phyloP scores from a whole-genome alignment of 1,284 basidiomycete species.

The Cryptococcus neoformans region DNA sequence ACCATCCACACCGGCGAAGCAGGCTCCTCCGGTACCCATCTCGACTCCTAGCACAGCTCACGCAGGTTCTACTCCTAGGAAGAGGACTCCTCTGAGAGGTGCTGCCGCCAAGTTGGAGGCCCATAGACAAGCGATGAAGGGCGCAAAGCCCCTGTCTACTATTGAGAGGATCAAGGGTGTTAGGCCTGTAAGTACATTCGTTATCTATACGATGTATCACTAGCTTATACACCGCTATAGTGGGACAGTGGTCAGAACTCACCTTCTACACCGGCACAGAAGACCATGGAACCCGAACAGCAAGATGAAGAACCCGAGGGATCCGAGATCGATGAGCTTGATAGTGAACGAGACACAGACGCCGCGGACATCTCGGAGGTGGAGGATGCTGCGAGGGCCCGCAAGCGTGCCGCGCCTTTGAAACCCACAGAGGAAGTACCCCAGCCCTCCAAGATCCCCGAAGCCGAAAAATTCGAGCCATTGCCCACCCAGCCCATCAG shows the following conservation, averaged over 20 bases:
- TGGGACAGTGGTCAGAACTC: slow-evolving; percentile 4
- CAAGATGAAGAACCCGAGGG: background rate
- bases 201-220: background rate
- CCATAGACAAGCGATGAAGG: slow-evolving; percentile 17
- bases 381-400: background rate
- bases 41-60: slow-evolving; percentile 8
- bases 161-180: slow-evolving; percentile 22
- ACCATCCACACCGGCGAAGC: background rate
- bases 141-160: slow-evolving; percentile 14
- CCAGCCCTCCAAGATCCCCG: background rate
- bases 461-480: background rate
- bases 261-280: background rate
- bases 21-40: slow-evolving; percentile 1
- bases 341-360: background rate
- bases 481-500: background rate
- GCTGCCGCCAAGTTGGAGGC: slow-evolving; percentile 40
- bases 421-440: no score
- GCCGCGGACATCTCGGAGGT: background rate
- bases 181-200: slow-evolving; percentile 9
- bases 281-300: background rate
- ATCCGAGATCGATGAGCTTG: background rate
- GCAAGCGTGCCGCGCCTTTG: no score
- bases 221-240: background rate
- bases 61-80: slow-evolving; percentile 20
- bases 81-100: slow-evolving; percentile 31